phyloP scores from a whole-genome alignment of 805 yeast species.

The Candida xiaguanensis region DNA sequence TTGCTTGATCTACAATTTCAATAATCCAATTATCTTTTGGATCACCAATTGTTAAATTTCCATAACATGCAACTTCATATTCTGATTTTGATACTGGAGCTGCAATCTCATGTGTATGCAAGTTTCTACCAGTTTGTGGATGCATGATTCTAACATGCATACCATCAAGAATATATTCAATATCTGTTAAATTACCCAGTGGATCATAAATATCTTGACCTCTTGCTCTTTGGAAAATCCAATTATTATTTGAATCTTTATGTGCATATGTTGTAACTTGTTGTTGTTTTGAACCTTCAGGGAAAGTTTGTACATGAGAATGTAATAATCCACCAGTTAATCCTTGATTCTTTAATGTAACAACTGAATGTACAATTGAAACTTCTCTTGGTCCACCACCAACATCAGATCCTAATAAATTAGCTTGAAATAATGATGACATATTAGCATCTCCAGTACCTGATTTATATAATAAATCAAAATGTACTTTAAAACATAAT shows the following conservation, averaged over 20 bases:
- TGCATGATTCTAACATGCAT: slow-evolving; percentile 61
- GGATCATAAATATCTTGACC: slow-evolving; percentile 30
- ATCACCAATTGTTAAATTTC: slow-evolving; percentile 63
- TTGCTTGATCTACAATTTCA: slow-evolving; percentile 58
- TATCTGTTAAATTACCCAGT: slow-evolving; percentile 24
- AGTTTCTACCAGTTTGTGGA: slow-evolving; percentile 56
- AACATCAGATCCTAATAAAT: slow-evolving; percentile 62
- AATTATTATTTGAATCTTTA: slow-evolving; percentile 43
- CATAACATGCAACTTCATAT: slow-evolving; percentile 72
- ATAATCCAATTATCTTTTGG: slow-evolving; percentile 73
- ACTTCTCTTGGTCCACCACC: slow-evolving; percentile 67
- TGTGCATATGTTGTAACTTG: slow-evolving; percentile 46
- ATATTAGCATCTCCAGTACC: slow-evolving; percentile 82
- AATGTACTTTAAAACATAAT: slow-evolving; percentile 69
- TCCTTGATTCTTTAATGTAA: slow-evolving; percentile 41
- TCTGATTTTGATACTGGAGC: slow-evolving; percentile 58
- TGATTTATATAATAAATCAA: slow-evolving; percentile 64
- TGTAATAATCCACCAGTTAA: slow-evolving; percentile 44
- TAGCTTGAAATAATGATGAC: slow-evolving; percentile 81
- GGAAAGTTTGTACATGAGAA: slow-evolving; percentile 45
- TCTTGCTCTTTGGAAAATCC: slow-evolving; percentile 48
- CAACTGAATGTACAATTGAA: slow-evolving; percentile 45
- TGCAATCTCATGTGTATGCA: slow-evolving; percentile 66
- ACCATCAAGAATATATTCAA: slow-evolving; percentile 51
- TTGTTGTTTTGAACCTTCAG: slow-evolving; percentile 46